A percentile compares a stretch with the other conserved stretches of the same genome.
phyloP scores from a whole-genome alignment of 2,329 filamentous ascomycete species.

The Dothistroma septosporum region DNA sequence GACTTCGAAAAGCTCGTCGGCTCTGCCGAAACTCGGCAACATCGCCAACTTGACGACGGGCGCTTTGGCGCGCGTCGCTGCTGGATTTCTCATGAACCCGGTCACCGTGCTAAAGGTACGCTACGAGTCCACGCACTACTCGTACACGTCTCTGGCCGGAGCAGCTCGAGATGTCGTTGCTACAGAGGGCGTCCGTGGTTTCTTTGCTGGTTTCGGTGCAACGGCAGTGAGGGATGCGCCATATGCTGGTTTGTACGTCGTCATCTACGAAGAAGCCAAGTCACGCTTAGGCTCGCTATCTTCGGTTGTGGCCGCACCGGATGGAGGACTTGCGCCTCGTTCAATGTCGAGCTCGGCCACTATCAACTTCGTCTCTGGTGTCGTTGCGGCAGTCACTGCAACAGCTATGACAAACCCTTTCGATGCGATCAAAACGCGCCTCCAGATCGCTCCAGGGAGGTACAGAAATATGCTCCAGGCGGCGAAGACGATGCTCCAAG shows the following conservation, averaged over 20 bases:
- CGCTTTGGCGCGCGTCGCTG: slow-evolving; percentile 75
- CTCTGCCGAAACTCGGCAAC: slow-evolving; percentile 76
- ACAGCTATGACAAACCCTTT: slow-evolving; percentile 94
- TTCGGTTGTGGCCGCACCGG: slow-evolving; percentile 12
- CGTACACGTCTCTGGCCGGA: slow-evolving; percentile 69
- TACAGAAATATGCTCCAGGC: slow-evolving; percentile 83
- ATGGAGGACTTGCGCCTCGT: slow-evolving; percentile 11
- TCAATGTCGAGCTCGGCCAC: slow-evolving; percentile 49
- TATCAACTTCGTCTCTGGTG: slow-evolving; percentile 82
- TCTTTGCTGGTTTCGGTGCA: slow-evolving; percentile 91
- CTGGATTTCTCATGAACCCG: slow-evolving; percentile 90
- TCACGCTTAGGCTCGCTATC: slow-evolving; percentile 49
- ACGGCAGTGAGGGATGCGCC: slow-evolving; percentile 93
- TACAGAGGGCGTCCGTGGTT: slow-evolving; percentile 71
- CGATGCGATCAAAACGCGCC: slow-evolving; percentile 89
- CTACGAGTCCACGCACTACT: slow-evolving; percentile 84
- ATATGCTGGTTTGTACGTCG: slow-evolving; percentile 89
- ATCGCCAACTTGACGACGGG: slow-evolving; percentile 81
- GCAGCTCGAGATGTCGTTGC: slow-evolving; percentile 71
- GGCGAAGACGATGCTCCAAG: slow-evolving; percentile 68
- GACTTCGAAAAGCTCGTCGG: slow-evolving; percentile 53
- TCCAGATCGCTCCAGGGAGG: slow-evolving; percentile 79
- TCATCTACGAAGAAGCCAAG: slow-evolving; percentile 88
- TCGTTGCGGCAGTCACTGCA: slow-evolving; percentile 73
- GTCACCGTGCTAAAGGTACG: slow-evolving; percentile 95